Evolutionary conservation across 2,329 filamentous ascomycete species (phyloP), one percentile per base, ranked within the genome.

Genomic region (Paraphoma sp.): DNA sequence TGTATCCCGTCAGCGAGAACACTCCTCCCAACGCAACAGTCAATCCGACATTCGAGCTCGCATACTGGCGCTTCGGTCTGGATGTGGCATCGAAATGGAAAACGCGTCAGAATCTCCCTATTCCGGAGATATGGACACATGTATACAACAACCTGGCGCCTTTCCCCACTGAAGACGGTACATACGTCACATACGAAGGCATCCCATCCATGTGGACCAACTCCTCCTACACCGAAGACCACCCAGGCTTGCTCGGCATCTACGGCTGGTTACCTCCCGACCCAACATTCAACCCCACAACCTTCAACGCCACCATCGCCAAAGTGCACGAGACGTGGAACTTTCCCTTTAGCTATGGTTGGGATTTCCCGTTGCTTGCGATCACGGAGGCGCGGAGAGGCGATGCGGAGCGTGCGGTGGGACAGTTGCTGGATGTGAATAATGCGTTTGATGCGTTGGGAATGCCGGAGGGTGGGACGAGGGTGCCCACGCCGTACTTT

Each of bases 61-160:
- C 85, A 6, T 88, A 88, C 70, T 87, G 85, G 85, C 79, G 82
- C 14, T 87, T 87, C 56, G 86, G 86, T 1, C 77, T 87, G 14
- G 79, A 83, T 23, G 69, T 86, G 1, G 86, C 85, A 3, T 74
- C 78, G 2, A 63, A 71, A 9, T 88, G 86, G 85, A 84, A 83
- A 64, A 55, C 72, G 45, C 76, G 84, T 3, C 81, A 82, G 46
- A 73, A 73, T 2, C 72, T 79, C n/a, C 44, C 75, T 0, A 69
- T 80, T 0, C 84, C 85, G 0, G 45, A 63, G 0, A 62, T 68
- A 2, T 88, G 85, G 85, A 69, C 68, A 0, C 69, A 68, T 1
- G 83, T 87, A 3, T 76, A 78, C 23, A 77, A 84, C 10, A 80
- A 81, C n/a, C 76, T 88, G 11, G 83, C 85, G 0, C 80, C 80